phyloP scores from a whole-genome alignment of 139 green algal species.

The Parachlorella kessleri region DNA sequence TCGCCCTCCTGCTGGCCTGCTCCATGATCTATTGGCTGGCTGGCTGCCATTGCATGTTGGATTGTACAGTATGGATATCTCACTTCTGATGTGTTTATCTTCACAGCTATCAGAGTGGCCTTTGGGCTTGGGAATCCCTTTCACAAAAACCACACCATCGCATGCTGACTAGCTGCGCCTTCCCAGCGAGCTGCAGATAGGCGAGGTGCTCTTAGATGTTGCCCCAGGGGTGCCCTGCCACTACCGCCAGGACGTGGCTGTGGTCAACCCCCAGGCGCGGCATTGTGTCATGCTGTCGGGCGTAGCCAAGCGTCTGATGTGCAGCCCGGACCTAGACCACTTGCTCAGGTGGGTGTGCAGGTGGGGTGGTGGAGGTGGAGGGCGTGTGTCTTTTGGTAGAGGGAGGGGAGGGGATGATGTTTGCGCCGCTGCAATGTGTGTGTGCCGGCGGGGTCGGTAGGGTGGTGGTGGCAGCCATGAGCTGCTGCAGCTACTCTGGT shows the following conservation, averaged over 20 bases:
- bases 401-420: background rate
- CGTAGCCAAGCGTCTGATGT: constrained; percentile 54
- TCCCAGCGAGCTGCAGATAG: constrained; percentile 64
- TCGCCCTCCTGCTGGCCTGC: no score
- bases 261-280: constrained; percentile 31
- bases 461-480: background rate
- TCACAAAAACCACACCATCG: no score
- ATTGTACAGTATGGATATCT: no score
- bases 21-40: no score
- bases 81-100: no score
- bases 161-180: no score
- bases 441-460: no score
- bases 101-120: no score
- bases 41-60: no score
- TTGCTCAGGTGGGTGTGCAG: constrained; percentile 36
- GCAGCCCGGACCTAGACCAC: constrained; percentile 59
- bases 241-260: constrained; percentile 64
- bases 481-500: background rate
- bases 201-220: constrained; percentile 75
- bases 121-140: no score
- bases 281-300: constrained; percentile 55
- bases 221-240: constrained; percentile 43
- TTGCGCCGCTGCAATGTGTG: no score
- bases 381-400: background rate
- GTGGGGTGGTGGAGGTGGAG: background rate